phyloP scores from a whole-genome alignment of 805 yeast species.

The Cyberlindnera mycetangii region DNA sequence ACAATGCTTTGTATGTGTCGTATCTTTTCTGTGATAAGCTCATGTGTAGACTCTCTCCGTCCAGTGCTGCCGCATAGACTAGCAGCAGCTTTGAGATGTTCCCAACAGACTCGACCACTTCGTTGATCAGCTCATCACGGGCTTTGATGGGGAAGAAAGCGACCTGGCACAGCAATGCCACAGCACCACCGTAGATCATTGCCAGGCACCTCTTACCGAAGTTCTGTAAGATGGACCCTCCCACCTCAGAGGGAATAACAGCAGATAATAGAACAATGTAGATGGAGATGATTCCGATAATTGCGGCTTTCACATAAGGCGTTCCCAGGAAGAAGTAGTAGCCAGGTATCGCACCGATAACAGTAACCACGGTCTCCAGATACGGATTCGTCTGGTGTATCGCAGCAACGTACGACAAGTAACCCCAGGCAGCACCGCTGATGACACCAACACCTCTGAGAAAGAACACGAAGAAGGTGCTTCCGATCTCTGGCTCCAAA shows the following conservation, averaged over 20 bases:
- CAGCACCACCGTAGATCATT: conserved; percentile 47
- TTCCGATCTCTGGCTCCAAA: conserved; percentile 49
- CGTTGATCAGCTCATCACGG: conserved; percentile 40
- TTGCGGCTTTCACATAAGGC: conserved; percentile 49
- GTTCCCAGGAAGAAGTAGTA: conserved; percentile 43
- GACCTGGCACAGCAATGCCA: conserved; percentile 44
- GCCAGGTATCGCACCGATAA: conserved; percentile 44
- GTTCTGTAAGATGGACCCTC: conserved; percentile 40
- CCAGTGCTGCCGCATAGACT: conserved; percentile 38
- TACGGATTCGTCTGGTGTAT: conserved; percentile 37
- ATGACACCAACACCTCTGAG: conserved; percentile 46
- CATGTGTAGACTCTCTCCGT: conserved; percentile 30
- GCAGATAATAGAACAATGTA: conserved; percentile 47
- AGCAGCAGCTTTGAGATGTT: conserved; percentile 38
- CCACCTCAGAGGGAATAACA: conserved; percentile 35
- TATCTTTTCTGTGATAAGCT: conserved; percentile 32
- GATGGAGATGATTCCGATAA: conserved; percentile 45
- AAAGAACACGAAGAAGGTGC: conserved; percentile 45
- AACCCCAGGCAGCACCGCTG: conserved; percentile 48
- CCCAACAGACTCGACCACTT: conserved; percentile 39
- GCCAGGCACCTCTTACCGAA: conserved; percentile 51
- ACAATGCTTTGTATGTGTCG: conserved; percentile 31
- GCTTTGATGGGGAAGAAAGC: conserved; percentile 46
- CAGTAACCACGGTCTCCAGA: conserved; percentile 40
- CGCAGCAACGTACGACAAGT: conserved; percentile 44